Evolutionary conservation across 495 filamentous ascomycete genomes (phyloP).

Genomic region (Hypoxylon crocopeplum): DNA sequence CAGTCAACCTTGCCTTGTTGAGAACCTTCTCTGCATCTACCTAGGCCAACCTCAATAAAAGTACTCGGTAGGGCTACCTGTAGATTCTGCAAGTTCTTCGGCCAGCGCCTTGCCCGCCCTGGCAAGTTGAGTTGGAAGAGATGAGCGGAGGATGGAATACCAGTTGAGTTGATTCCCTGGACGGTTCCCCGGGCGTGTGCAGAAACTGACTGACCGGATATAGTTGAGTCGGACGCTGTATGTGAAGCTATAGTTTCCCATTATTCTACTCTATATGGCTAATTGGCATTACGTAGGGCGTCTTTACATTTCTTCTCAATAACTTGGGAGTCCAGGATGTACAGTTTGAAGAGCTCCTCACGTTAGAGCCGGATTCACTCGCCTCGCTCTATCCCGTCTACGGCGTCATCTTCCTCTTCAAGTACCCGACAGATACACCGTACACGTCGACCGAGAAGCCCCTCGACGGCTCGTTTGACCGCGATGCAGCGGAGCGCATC

Average conservation of each 20-base stretch:
- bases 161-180: conserved; percentile 47
- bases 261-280: not conserved
- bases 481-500: conserved; percentile 70
- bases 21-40: no score
- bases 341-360: conserved; percentile 96
- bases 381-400: conserved; percentile 83
- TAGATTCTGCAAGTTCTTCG: not conserved
- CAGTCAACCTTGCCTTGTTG: not conserved
- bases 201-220: conserved; percentile 50
- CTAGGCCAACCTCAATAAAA: no score
- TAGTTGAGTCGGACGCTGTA: conserved; percentile 95
- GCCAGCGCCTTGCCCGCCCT: conserved; percentile 25
- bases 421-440: conserved; percentile 82
- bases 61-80: no score
- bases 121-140: conserved; percentile 42
- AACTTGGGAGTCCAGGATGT: conserved; percentile 90
- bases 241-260: conserved; percentile 29
- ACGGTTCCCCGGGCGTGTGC: not conserved
- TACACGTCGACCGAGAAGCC: conserved; percentile 63
- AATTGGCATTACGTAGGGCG: conserved; percentile 65
- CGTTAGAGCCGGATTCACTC: conserved; percentile 82
- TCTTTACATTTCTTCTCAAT: conserved; percentile 94
- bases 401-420: conserved; percentile 99
- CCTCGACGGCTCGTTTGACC: conserved; percentile 83
- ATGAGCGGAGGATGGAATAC: conserved; percentile 69